Percentiles rank a stretch among this genome's conserved stretches.
phyloP scores from a whole-genome alignment of 176 grass and related monocot genomes.

The Hyparrhenia diplandra region DNA sequence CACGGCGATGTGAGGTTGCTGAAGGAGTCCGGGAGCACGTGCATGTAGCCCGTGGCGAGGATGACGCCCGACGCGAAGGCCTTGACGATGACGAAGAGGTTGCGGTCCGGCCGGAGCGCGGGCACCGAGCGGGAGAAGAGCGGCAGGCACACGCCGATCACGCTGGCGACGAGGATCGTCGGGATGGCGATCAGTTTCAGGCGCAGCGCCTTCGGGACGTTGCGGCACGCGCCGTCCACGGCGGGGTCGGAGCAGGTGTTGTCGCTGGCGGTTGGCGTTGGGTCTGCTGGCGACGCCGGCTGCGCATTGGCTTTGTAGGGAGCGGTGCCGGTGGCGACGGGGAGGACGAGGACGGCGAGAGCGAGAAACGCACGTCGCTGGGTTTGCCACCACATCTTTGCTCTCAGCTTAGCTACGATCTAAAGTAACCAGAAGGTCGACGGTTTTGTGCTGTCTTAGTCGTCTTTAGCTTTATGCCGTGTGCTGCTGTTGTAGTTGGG shows the following conservation, averaged over 20 bases:
- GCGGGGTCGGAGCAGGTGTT: not conserved
- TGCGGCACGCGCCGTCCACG: constrained; percentile 24
- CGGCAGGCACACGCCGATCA: constrained; percentile 66
- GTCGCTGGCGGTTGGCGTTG: not conserved
- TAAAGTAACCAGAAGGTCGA: too few relatives aligned
- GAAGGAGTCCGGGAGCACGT: constrained; percentile 76
- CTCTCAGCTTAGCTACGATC: not conserved
- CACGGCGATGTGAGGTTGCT: constrained; percentile 51
- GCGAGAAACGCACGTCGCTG: not conserved
- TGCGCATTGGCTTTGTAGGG: not conserved
- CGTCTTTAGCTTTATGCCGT: not conserved
- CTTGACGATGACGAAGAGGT: constrained; percentile 72
- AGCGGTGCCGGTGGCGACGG: not conserved
- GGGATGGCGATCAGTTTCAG: constrained; percentile 69
- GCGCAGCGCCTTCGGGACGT: constrained; percentile 47
- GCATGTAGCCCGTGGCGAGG: constrained; percentile 74
- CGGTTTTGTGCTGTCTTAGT: too few relatives aligned
- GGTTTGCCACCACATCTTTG: not conserved
- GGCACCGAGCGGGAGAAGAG: constrained; percentile 52
- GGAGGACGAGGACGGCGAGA: not conserved
- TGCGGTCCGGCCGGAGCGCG: constrained; percentile 51
- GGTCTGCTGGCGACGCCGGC: not conserved
- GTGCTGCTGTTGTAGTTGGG: not conserved
- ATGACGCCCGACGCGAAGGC: constrained; percentile 77
- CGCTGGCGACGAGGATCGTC: constrained; percentile 49